These are phyloP conservation scores for Pseudomonodictys pantanalensis DNA, from an alignment of 495 filamentous ascomycete species.

Conservation along the genomic window DNA sequence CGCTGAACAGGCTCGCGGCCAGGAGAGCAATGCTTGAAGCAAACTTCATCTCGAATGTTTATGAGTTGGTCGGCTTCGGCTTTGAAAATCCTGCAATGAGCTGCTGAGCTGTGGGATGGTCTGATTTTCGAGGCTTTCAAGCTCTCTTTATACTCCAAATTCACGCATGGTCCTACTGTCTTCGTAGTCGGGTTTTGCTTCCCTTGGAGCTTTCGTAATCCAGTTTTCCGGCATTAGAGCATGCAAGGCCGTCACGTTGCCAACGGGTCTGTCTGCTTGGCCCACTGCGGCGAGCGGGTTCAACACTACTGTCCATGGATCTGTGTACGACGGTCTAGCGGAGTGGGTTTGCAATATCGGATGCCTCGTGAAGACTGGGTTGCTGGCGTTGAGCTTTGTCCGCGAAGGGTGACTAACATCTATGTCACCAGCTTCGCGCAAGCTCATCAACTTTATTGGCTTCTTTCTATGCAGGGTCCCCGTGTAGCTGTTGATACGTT, in stretches of 20 bases:
- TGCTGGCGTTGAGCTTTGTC: background rate
- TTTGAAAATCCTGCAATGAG: background rate
- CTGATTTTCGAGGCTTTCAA: background rate
- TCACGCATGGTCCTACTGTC: too few species aligned
- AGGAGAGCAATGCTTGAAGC: constrained; percentile 17
- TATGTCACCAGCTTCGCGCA: background rate
- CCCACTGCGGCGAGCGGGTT: background rate
- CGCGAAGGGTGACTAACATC: constrained; percentile 1
- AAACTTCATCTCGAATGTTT: constrained; percentile 23
- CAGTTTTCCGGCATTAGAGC: background rate
- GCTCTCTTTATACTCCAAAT: constrained; percentile 19
- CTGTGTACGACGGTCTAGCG: too few species aligned
- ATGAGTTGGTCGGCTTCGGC: background rate
- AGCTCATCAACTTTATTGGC: background rate
- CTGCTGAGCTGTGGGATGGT: background rate
- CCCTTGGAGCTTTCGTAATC: constrained; percentile 3
- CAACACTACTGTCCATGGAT: too few species aligned
- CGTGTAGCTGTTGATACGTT: background rate
- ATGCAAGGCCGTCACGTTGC: background rate
- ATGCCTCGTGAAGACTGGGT: background rate
- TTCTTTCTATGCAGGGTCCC: background rate
- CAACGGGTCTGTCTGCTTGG: background rate
- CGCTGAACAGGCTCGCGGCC: constrained; percentile 21
- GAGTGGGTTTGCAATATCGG: background rate
- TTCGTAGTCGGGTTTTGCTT: too few species aligned